These are phyloP conservation scores for Paecilomyces niveus DNA, from an alignment of 2,329 filamentous ascomycete genomes.

Conservation along the genomic window DNA sequence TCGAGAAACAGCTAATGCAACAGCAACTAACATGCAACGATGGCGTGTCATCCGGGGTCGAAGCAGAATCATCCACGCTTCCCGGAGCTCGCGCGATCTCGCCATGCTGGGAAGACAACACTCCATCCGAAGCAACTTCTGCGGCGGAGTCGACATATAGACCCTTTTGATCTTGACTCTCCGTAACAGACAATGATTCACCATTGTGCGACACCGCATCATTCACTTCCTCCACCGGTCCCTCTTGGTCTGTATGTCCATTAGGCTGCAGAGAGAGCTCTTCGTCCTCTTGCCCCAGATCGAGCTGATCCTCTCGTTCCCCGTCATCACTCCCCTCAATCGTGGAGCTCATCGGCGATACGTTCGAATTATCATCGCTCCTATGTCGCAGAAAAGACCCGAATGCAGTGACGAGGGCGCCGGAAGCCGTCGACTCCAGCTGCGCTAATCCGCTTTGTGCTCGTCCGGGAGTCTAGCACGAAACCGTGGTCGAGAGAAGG, in stretches of 20 bases:
- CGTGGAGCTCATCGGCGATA: slow-evolving; percentile 62
- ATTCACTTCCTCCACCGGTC: slow-evolving; percentile 7
- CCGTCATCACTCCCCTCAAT: slow-evolving; percentile 56
- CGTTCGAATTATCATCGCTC: slow-evolving; percentile 48
- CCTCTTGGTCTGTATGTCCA: slow-evolving; percentile 19
- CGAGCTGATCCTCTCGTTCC: slow-evolving; percentile 50
- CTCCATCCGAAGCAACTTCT: slow-evolving; percentile 9
- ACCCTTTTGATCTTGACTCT: slow-evolving; percentile 13
- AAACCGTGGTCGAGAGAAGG: background rate
- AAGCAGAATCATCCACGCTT: slow-evolving; percentile 61
- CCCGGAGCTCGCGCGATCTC: slow-evolving; percentile 11
- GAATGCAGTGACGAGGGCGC: background rate
- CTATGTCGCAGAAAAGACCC: slow-evolving; percentile 3
- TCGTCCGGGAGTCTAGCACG: background rate
- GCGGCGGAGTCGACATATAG: background rate
- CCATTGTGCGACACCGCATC: slow-evolving; percentile 15
- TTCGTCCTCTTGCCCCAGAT: slow-evolving; percentile 35
- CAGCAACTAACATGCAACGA: slow-evolving; percentile 64
- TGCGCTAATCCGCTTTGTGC: background rate
- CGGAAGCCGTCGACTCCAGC: background rate
- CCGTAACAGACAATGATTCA: slow-evolving; percentile 19
- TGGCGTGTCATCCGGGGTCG: slow-evolving; percentile 74
- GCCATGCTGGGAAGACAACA: slow-evolving; percentile 15
- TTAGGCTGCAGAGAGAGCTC: slow-evolving; percentile 20
- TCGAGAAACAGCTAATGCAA: slow-evolving; percentile 50